phyloP scores from a whole-genome alignment of 192 early-diverging fungal species.

The Obelidium mucronatum region DNA sequence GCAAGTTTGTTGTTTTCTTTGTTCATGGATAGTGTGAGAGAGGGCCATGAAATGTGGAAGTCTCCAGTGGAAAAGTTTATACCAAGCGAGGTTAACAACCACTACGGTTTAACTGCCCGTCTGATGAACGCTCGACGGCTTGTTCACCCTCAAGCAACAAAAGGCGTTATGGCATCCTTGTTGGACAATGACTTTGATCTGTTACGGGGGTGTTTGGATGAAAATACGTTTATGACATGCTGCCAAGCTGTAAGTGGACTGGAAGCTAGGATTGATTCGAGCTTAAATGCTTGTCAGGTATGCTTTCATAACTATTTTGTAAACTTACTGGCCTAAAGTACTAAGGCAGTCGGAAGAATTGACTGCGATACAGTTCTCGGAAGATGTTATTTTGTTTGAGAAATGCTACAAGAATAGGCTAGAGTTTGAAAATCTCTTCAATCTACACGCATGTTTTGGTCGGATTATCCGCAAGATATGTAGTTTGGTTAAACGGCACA shows the following conservation, averaged over 20 bases:
- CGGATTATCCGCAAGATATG: not conserved
- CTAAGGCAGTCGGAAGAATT: not conserved
- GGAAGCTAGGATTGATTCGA: not conserved
- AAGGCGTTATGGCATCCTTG: too few relatives aligned
- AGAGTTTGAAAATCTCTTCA: conserved; percentile 15
- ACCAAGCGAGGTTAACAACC: too few relatives aligned
- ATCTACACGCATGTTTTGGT: conserved; percentile 6
- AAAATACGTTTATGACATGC: not conserved
- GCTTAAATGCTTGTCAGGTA: not conserved
- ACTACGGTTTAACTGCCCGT: too few relatives aligned
- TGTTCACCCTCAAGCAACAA: too few relatives aligned
- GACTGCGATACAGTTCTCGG: not conserved
- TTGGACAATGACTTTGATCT: too few relatives aligned
- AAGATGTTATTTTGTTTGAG: conserved; percentile 2
- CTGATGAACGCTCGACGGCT: too few relatives aligned
- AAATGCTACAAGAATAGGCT: not conserved
- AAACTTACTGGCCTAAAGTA: too few relatives aligned
- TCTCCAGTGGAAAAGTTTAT: too few relatives aligned
- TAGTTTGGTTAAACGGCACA: not conserved
- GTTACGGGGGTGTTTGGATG: not conserved
- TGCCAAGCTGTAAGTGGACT: not conserved
- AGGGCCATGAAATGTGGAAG: not conserved
- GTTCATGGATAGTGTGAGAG: not conserved
- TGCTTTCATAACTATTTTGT: not conserved
- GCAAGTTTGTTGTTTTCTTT: not conserved